phyloP scores from a whole-genome alignment of 1,284 basidiomycete genomes.

The Porodaedalea pini region DNA sequence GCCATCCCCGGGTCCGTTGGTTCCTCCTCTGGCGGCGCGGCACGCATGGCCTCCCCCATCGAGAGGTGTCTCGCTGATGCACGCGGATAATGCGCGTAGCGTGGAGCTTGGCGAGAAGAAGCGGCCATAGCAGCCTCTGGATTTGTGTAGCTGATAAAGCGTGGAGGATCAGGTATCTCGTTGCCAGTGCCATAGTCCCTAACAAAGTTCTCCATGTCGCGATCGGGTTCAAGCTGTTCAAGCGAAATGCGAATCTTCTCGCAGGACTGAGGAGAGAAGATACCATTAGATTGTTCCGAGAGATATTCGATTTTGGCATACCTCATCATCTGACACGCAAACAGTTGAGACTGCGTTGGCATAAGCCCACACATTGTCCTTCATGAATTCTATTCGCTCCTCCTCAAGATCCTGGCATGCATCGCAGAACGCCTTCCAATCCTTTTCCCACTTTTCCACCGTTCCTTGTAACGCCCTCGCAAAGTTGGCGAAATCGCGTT shows the following conservation, averaged over 20 bases:
- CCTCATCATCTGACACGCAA: slow-evolving; percentile 95
- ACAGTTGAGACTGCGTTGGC: slow-evolving; percentile 95
- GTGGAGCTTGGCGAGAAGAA: slow-evolving; percentile 48
- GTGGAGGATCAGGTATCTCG: slow-evolving; percentile 78
- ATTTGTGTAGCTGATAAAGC: slow-evolving; percentile 75
- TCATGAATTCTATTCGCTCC: slow-evolving; percentile 88
- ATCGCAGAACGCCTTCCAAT: slow-evolving; percentile 94
- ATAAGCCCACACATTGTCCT: slow-evolving; percentile 94
- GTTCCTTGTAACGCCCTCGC: slow-evolving; percentile 81
- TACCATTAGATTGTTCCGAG: slow-evolving; percentile 5
- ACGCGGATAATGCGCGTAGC: slow-evolving; percentile 57
- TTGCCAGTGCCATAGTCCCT: slow-evolving; percentile 81
- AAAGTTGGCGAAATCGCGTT: slow-evolving; percentile 89
- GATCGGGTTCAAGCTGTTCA: slow-evolving; percentile 78
- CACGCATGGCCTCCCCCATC: slow-evolving; percentile 29
- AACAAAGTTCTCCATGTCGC: slow-evolving; percentile 84
- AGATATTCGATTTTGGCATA: slow-evolving; percentile 37
- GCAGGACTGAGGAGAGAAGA: slow-evolving; percentile 61
- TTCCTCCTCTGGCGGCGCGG: slow-evolving; percentile 40
- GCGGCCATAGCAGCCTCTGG: slow-evolving; percentile 60
- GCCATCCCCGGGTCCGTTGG: slow-evolving; percentile 50
- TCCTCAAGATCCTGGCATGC: slow-evolving; percentile 95
- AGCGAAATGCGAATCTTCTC: slow-evolving; percentile 80
- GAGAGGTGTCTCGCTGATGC: slow-evolving; percentile 47
- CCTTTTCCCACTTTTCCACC: slow-evolving; percentile 83